Percentiles rank a stretch among this genome's conserved stretches.
phyloP scores from a whole-genome alignment of 2,329 filamentous ascomycete genomes.

The Sporothrix brasiliensis region DNA sequence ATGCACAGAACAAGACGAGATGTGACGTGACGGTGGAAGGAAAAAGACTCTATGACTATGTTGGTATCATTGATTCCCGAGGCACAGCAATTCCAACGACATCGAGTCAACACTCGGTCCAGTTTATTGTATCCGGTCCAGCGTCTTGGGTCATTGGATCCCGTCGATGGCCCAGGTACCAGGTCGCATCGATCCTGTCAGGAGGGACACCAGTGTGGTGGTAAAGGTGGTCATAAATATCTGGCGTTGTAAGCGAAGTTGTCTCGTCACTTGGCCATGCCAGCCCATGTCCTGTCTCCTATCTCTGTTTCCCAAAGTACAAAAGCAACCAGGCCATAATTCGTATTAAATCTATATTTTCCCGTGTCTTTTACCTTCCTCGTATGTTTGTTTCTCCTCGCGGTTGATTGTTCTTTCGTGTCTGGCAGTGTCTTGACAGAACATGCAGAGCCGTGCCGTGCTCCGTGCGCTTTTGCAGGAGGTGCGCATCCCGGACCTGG shows the following conservation, averaged over 20 bases:
- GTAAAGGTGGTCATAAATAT: conserved; percentile 1
- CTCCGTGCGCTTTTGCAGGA: conserved; percentile 6
- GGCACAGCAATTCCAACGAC: not conserved
- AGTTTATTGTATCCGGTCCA: conserved; percentile 13
- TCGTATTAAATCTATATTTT: too few relatives aligned
- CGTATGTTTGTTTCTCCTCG: not conserved
- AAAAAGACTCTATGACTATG: too few relatives aligned
- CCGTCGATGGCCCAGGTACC: conserved; percentile 7
- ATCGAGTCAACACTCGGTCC: not conserved
- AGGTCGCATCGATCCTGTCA: conserved; percentile 13
- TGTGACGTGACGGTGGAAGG: not conserved
- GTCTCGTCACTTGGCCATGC: not conserved
- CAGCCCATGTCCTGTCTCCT: not conserved
- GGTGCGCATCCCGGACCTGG: not conserved
- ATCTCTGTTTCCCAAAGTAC: not conserved
- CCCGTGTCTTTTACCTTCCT: too few relatives aligned
- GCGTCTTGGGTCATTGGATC: conserved; percentile 19
- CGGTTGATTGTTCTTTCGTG: not conserved
- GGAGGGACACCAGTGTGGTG: not conserved
- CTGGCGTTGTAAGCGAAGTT: conserved; percentile 13
- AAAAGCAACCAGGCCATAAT: too few relatives aligned
- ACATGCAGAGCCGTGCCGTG: not conserved
- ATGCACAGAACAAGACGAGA: not conserved
- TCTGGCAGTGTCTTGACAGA: not conserved
- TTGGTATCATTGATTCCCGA: not conserved